phyloP scores from a whole-genome alignment of 495 filamentous ascomycete genomes.

The Hypomontagnella monticulosa region DNA sequence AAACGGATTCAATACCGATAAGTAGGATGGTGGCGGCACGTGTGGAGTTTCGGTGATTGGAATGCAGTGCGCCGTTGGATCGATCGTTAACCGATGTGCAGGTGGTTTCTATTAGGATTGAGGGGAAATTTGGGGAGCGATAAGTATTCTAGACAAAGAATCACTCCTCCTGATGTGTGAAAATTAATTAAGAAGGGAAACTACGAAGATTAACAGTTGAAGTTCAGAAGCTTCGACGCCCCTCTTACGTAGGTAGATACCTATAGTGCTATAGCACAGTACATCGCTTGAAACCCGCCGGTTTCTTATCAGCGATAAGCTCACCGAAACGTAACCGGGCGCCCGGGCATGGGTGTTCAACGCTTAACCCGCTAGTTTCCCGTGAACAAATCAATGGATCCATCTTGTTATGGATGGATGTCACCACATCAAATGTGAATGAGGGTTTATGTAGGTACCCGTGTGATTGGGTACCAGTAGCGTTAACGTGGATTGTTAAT shows the following conservation, averaged over 20 bases:
- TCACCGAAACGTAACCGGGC: too few relatives aligned
- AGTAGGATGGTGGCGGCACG: conserved; percentile 17
- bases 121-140: neutral
- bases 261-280: neutral
- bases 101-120: conserved; percentile 2
- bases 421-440: too few relatives aligned
- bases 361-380: too few relatives aligned
- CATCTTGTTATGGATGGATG: too few relatives aligned
- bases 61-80: neutral
- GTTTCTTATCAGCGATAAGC: conserved; percentile 41
- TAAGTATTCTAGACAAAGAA: conserved; percentile 23
- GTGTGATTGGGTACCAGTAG: too few relatives aligned
- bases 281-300: neutral
- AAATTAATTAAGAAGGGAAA: neutral
- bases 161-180: neutral
- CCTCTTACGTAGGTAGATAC: conserved; percentile 19
- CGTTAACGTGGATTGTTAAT: too few relatives aligned
- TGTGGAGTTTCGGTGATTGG: conserved; percentile 19
- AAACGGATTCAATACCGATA: neutral
- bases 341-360: too few relatives aligned
- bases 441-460: too few relatives aligned
- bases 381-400: too few relatives aligned
- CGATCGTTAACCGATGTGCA: neutral
- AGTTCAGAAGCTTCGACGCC: conserved; percentile 15
- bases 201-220: neutral